A percentile compares a stretch with the other conserved stretches of the same genome.
Conservation (phyloP, 768 basidiomycete species). For the Boletus eberwhitei region DNA sequence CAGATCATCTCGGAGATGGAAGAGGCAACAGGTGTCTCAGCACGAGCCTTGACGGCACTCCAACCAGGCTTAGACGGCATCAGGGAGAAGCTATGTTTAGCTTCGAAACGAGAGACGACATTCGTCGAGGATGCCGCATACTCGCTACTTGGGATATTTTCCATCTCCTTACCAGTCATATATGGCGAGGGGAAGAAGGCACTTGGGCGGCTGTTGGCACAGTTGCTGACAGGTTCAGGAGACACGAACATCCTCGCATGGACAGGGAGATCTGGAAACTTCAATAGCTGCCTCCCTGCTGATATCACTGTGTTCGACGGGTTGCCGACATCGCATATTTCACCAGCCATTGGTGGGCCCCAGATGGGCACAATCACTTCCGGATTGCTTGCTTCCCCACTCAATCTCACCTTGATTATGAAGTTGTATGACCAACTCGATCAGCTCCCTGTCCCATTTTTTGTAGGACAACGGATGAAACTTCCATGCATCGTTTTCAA, state of each 20-base stretch:
- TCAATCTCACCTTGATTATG: neutral
- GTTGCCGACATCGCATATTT: neutral
- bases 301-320: neutral
- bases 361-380: neutral
- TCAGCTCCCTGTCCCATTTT: neutral
- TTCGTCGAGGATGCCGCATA: conserved; percentile 12
- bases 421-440: neutral
- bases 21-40: neutral
- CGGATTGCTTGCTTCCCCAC: neutral
- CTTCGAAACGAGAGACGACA: conserved; percentile 7
- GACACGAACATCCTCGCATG: conserved; percentile 9
- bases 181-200: conserved; percentile 13
- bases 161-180: conserved; percentile 1
- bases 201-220: conserved; percentile 6
- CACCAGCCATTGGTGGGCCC: neutral
- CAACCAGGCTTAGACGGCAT: conserved; percentile 1
- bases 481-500: conserved; percentile 10
- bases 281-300: conserved; percentile 5
- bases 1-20: conserved; percentile 11
- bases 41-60: neutral
- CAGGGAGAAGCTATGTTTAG: conserved; percentile 3
- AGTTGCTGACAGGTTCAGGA: conserved; percentile 2
- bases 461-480: neutral
- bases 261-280: neutral
- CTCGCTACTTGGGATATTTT: conserved; percentile 11